A percentile compares a stretch with the other conserved stretches of the same genome.
These are phyloP conservation scores for Penicillium cinerascens DNA, from an alignment of 495 filamentous ascomycete genomes.

Conservation along the genomic window DNA sequence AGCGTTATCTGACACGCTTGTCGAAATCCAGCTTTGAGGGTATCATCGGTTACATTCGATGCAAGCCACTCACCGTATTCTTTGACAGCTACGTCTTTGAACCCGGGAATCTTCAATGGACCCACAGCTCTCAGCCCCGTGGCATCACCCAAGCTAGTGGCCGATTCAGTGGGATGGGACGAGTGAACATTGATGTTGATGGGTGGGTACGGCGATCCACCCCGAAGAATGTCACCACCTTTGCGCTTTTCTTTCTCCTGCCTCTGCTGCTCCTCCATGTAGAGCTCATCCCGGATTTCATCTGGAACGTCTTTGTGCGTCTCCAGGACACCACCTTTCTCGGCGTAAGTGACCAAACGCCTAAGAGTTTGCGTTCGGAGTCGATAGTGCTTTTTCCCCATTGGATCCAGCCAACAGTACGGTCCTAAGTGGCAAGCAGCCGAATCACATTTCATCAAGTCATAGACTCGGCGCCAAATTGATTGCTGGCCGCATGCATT, in stretches of 20 bases:
- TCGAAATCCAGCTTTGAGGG: conserved; percentile 20
- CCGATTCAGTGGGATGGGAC: conserved; percentile 1
- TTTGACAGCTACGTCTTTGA: conserved; percentile 18
- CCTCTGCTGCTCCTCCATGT: conserved; percentile 29
- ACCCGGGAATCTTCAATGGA: conserved; percentile 7
- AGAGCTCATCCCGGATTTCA: conserved; percentile 19
- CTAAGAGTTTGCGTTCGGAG: conserved; percentile 25
- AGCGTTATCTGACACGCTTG: conserved; percentile 17
- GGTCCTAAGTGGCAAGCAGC: conserved; percentile 21
- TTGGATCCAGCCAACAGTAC: conserved; percentile 31
- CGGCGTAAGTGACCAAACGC: conserved; percentile 21
- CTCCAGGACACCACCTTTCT: conserved; percentile 19
- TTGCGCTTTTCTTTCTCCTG: conserved; percentile 20
- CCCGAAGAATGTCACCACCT: conserved; percentile 1
- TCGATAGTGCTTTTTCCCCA: conserved; percentile 31
- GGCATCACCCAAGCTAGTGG: neutral
- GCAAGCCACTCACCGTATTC: conserved; percentile 26
- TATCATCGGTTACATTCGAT: conserved; percentile 19
- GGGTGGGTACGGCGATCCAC: conserved; percentile 7
- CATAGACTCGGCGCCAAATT: conserved; percentile 28
- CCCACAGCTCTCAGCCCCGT: conserved; percentile 1
- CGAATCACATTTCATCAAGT: conserved; percentile 27
- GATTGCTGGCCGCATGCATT: conserved; percentile 16
- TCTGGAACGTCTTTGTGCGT: conserved; percentile 27
- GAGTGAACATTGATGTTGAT: conserved; percentile 26